phyloP scores from a whole-genome alignment of 2,329 filamentous ascomycete species.

The Purpureocillium takamizusanense region DNA sequence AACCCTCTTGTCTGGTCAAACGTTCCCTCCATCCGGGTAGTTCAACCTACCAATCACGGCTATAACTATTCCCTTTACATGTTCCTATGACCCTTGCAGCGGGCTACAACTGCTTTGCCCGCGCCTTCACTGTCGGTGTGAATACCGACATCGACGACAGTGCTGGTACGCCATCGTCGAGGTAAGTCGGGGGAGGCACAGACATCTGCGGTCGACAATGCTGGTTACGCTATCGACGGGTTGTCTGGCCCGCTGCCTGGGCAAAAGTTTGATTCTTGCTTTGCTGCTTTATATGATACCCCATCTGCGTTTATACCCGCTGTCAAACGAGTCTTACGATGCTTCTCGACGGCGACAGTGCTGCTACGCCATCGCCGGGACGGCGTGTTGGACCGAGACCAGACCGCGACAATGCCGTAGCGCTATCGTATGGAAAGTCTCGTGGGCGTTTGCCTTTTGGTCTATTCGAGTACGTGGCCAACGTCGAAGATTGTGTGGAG shows the following conservation, averaged over 20 bases:
- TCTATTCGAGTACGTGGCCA: no score
- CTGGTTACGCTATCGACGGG: conserved; percentile 5
- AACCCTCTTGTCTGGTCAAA: conserved; percentile 13
- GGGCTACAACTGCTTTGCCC: conserved; percentile 5
- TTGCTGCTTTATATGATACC: conserved; percentile 28
- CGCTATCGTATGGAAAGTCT: conserved; percentile 42
- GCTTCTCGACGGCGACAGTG: conserved; percentile 44
- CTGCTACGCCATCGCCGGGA: conserved; percentile 47
- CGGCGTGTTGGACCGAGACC: conserved; percentile 41
- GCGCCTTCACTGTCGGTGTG: conserved; percentile 2
- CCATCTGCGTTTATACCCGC: conserved; percentile 35
- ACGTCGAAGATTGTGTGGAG: no score
- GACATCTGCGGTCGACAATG: conserved; percentile 1
- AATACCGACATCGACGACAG: conserved; percentile 27
- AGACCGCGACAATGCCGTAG: conserved; percentile 41
- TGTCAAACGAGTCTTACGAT: conserved; percentile 27
- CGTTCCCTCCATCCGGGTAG: conserved; percentile 15
- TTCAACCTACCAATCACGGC: conserved; percentile 25
- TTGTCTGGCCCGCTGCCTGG: neutral
- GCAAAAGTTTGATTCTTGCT: conserved; percentile 5
- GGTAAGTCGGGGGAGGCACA: neutral
- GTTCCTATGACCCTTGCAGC: no score
- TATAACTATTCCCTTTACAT: conserved; percentile 1
- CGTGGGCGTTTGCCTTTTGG: conserved; percentile 35
- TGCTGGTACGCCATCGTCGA: conserved; percentile 42